Conservation (phyloP, 495 filamentous ascomycete species). For the Symbiotaphrina buchneri region DNA sequence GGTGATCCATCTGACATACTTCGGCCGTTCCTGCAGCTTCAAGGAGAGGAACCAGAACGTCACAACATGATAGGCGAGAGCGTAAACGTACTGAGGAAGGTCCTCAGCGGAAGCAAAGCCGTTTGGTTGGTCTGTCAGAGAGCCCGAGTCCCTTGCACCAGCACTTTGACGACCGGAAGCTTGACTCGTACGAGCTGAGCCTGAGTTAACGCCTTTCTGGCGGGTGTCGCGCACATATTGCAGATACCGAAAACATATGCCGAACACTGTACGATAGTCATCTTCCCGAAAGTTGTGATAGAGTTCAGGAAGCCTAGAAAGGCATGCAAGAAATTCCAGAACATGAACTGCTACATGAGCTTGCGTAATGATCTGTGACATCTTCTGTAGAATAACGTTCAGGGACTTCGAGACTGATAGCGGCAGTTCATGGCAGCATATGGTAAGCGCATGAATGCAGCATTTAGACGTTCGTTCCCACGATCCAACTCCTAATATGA, state of each 20-base stretch:
- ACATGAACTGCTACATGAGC: constrained; percentile 80
- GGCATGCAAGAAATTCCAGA: constrained; percentile 70
- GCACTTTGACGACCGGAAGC: constrained; percentile 18
- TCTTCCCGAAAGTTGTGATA: constrained; percentile 74
- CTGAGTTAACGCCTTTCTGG: constrained; percentile 16
- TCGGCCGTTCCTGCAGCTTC: constrained; percentile 59
- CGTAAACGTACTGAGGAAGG: constrained; percentile 77
- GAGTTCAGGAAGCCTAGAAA: constrained; percentile 65
- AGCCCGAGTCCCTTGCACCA: constrained; percentile 16
- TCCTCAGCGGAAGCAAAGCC: constrained; percentile 24
- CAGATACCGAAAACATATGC: constrained; percentile 80
- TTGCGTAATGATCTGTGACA: constrained; percentile 89
- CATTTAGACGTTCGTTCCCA: constrained; percentile 72
- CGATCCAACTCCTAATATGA: constrained; percentile 58
- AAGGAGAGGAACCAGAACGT: constrained; percentile 90
- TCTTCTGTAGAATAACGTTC: constrained; percentile 64
- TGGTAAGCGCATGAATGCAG: constrained; percentile 82
- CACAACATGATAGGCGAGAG: constrained; percentile 83
- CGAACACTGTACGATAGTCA: constrained; percentile 80
- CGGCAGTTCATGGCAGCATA: constrained; percentile 87
- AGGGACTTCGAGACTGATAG: constrained; percentile 60
- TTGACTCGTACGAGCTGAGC: constrained; percentile 11
- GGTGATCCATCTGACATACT: constrained; percentile 80
- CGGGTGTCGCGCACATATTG: constrained; percentile 44
- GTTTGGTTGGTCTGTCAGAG: constrained; percentile 4